A percentile compares a stretch with the other conserved stretches of the same genome.
Evolutionary conservation across 768 basidiomycete species (phyloP).

Genomic region (Candolleomyces eurysporus): DNA sequence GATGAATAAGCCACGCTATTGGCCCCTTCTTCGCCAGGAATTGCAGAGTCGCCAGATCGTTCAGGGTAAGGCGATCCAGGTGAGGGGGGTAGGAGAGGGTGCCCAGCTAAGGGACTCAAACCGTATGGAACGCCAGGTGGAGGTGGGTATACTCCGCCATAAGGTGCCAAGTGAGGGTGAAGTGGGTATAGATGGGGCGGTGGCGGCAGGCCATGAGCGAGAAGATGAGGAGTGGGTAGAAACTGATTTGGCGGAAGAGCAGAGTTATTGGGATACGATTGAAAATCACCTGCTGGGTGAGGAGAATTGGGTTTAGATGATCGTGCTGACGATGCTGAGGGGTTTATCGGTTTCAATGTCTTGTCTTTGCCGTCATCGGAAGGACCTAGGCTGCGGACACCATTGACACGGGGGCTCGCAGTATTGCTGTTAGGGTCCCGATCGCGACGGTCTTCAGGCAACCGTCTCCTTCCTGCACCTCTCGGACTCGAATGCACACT

Average conservation of each 20-base stretch:
- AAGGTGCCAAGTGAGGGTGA: slow-evolving; percentile 4
- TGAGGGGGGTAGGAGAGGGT: slow-evolving; percentile 12
- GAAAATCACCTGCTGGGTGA: slow-evolving; percentile 8
- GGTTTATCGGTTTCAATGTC: slow-evolving; percentile 1
- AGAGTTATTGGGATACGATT: not conserved
- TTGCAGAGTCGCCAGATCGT: not conserved
- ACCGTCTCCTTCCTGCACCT: slow-evolving; percentile 30
- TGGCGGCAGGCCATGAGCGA: not conserved
- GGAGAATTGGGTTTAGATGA: slow-evolving; percentile 16
- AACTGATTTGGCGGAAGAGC: too few species aligned
- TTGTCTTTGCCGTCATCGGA: not conserved
- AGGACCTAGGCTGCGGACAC: not conserved
- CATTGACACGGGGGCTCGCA: not conserved
- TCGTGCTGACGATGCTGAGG: slow-evolving; percentile 3
- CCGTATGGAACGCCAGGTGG: slow-evolving; percentile 5
- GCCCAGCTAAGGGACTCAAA: not conserved
- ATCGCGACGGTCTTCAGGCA: slow-evolving; percentile 35
- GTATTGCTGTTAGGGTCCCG: slow-evolving; percentile 1
- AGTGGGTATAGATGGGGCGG: not conserved
- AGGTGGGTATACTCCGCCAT: slow-evolving; percentile 13
- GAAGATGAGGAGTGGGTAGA: not conserved
- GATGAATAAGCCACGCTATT: too few species aligned
- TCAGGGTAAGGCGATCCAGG: slow-evolving; percentile 1
- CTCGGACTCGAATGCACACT: slow-evolving; percentile 25
- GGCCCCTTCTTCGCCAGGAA: too few species aligned